Evolutionary conservation across 495 filamentous ascomycete species (phyloP).

Genomic region (Tuber aestivum): DNA sequence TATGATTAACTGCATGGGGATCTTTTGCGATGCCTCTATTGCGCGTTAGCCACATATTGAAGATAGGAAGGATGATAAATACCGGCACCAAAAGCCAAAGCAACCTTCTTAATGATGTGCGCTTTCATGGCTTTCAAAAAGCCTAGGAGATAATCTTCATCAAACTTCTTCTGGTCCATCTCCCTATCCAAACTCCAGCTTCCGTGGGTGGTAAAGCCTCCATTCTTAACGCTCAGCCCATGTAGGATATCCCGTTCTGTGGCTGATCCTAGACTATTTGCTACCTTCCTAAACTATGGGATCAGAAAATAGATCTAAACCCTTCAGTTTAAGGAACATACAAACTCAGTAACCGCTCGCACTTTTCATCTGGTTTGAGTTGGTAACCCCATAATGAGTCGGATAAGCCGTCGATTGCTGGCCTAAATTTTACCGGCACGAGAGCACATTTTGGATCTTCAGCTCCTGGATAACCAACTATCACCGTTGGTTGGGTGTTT

Average conservation of each 20-base stretch:
- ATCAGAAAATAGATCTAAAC: background rate
- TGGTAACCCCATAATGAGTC: background rate
- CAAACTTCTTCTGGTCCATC: background rate
- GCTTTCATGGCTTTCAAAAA: background rate
- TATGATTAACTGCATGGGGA: background rate
- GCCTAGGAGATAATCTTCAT: background rate
- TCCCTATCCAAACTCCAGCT: slow-evolving; percentile 4
- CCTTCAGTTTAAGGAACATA: background rate
- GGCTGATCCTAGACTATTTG: background rate
- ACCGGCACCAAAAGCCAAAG: background rate
- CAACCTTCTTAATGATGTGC: background rate
- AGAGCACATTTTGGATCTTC: slow-evolving; percentile 3
- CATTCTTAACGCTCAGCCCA: background rate
- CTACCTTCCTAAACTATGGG: background rate
- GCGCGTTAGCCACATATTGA: background rate
- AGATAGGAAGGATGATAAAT: background rate
- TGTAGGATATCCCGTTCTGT: background rate
- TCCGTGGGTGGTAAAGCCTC: background rate
- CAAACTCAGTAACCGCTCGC: background rate
- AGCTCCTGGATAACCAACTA: background rate
- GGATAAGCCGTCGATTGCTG: background rate
- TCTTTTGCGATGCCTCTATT: background rate
- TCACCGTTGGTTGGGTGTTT: background rate
- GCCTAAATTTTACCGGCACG: slow-evolving; percentile 1
- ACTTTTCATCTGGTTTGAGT: background rate